Base-by-base conservation (phyloP, 2,329 filamentous ascomycete species). In the Aureobasidium subglaciale region DNA sequence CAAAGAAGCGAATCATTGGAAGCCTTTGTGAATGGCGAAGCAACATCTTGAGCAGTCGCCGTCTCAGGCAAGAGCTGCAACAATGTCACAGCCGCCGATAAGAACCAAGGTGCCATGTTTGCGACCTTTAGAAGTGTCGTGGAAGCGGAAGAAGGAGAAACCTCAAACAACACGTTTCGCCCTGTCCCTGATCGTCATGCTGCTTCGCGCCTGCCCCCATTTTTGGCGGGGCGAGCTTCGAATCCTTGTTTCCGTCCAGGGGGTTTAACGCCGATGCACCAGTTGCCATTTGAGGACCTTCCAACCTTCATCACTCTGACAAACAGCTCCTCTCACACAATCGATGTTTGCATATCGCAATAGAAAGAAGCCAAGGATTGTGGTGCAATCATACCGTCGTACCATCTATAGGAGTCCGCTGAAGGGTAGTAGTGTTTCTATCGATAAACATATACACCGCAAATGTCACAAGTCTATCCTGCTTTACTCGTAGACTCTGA, bases 1-100 rank as follows among this genome's bases (percentile, higher is more conserved):
- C 93, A 99, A 75, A 97, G 78, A 63, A 99, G 78, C 66, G 87
- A 92, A 66, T 95, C 81, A 71, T 97, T 96, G 63, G 76, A 80
- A 22, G 76, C 75, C 64, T 72, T 73, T 56, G 60, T 65, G 62
- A 69, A 70, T 58, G 67, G 63, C 24, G 59, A 61, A 16, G 55
- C 53, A n/a, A 56, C 56, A 25, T 46, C 57, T 15, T 56, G 54
- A 24, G 59, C 59, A 7, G 34, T 24, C 24, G 49, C 38, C 6
- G 46, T 32, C 18, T 32, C 34, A 4, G 45, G 24, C 38, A 56
- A 41, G n/a, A 58, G 55, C 25, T 53, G 45, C 32, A 60, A 25
- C 11, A 59, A 22, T 27, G 57, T 11, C 38, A 55, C 38, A n/a
- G 58, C 54, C 20, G 40, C 41, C 20, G 56, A 46, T 16, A 57